Evolutionary conservation across 2,329 filamentous ascomycete genomes (phyloP).

Genomic region (Aureobasidium lini): DNA sequence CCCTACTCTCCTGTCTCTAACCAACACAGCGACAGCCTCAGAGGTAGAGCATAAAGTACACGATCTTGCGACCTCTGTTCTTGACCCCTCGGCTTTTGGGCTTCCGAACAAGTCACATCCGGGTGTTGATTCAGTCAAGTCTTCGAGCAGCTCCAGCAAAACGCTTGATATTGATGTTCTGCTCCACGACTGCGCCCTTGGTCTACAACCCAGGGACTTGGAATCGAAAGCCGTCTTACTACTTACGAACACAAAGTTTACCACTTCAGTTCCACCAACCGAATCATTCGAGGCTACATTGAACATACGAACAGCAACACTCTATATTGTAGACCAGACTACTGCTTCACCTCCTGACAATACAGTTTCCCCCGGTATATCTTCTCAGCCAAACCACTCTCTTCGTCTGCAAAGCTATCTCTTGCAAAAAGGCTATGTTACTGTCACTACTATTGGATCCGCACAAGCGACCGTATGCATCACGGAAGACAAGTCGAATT

Average conservation of each 20-base stretch:
- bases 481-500: conserved; percentile 46
- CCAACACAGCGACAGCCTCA: conserved; percentile 60
- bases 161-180: conserved; percentile 61
- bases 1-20: conserved; percentile 69
- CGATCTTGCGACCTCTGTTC: conserved; percentile 71
- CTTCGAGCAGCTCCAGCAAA: conserved; percentile 22
- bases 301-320: conserved; percentile 69
- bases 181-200: conserved; percentile 72
- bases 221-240: conserved; percentile 71
- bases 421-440: conserved; percentile 66
- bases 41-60: conserved; percentile 58
- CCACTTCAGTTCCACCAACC: conserved; percentile 59
- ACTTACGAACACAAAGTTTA: conserved; percentile 67
- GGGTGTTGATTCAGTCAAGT: neutral
- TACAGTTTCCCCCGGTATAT: neutral
- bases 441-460: conserved; percentile 79
- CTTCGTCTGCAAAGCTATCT: conserved; percentile 37
- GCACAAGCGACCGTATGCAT: conserved; percentile 63
- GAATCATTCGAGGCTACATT: conserved; percentile 56
- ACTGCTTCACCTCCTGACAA: neutral
- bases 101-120: neutral
- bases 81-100: conserved; percentile 21
- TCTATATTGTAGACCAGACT: conserved; percentile 74
- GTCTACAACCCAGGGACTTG: conserved; percentile 71
- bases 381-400: conserved; percentile 15